Percentiles rank a stretch among this genome's conserved stretches.
These are phyloP conservation scores for Metarhizium guizhouense DNA, from an alignment of 2,329 filamentous ascomycete genomes.

Conservation along the genomic window DNA sequence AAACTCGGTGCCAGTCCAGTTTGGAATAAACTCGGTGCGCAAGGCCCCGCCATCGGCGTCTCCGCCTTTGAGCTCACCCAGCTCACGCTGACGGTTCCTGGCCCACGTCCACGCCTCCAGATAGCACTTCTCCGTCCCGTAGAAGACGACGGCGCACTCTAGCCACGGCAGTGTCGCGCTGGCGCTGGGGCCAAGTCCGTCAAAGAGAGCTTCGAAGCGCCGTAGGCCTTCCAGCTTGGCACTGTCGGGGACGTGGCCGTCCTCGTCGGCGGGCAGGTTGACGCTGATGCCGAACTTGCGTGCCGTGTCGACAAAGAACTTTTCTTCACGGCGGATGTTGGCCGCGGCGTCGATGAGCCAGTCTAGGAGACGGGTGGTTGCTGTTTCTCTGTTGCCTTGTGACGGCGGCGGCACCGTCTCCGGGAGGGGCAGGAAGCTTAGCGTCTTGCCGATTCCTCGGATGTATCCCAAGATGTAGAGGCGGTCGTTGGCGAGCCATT, in stretches of 20 bases:
- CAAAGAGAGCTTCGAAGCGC: conserved; percentile 39
- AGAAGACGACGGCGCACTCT: conserved; percentile 64
- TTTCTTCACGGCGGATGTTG: conserved; percentile 58
- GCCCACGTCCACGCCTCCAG: conserved; percentile 50
- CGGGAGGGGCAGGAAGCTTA: conserved; percentile 52
- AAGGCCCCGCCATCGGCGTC: conserved; percentile 58
- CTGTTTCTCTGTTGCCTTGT: conserved; percentile 20
- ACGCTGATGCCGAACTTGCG: conserved; percentile 49
- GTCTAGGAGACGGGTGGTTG: conserved; percentile 46
- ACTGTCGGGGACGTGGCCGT: conserved; percentile 16
- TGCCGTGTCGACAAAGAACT: conserved; percentile 58
- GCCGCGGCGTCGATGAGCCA: conserved; percentile 55
- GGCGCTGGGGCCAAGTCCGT: conserved; percentile 38
- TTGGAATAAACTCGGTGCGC: conserved; percentile 55
- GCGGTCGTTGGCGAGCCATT: conserved; percentile 65
- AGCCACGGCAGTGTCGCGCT: conserved; percentile 39
- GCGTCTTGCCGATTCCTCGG: conserved; percentile 54
- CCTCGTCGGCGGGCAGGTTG: conserved; percentile 17
- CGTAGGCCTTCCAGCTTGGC: conserved; percentile 30
- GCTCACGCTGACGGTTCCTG: conserved; percentile 23
- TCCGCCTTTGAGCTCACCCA: conserved; percentile 10
- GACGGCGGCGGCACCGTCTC: conserved; percentile 10
- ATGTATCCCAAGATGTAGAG: conserved; percentile 65
- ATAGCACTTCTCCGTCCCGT: conserved; percentile 64
- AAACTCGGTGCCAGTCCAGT: conserved; percentile 58